Evolutionary conservation across 164 flowering plant genomes (phyloP).

Genomic region (Chimonanthus salicifolius): DNA sequence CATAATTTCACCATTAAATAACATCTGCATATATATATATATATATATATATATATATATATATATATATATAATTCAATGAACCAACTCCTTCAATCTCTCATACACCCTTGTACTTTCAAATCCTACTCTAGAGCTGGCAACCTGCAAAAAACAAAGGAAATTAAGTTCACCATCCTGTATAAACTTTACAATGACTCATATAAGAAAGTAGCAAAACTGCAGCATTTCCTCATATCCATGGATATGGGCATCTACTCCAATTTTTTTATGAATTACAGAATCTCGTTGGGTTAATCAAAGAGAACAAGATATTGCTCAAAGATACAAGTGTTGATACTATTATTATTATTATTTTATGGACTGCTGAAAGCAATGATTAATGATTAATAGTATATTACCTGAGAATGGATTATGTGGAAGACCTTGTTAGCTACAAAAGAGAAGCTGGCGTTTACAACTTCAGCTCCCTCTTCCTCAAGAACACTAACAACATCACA

Average conservation of each 20-base stretch:
- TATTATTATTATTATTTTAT: no score
- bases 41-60: neutral
- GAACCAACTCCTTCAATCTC: constrained; percentile 35
- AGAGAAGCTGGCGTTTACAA: constrained; percentile 33
- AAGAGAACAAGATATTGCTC: no score
- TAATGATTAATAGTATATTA: constrained; percentile 5
- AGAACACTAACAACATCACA: constrained; percentile 36
- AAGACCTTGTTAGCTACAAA: constrained; percentile 26
- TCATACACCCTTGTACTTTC: constrained; percentile 37
- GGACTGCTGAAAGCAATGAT: neutral
- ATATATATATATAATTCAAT: neutral
- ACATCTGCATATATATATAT: no score
- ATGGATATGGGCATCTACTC: no score
- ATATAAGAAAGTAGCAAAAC: neutral
- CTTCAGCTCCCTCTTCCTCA: constrained; percentile 49
- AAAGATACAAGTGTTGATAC: neutral
- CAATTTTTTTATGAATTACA: no score
- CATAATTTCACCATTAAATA: neutral
- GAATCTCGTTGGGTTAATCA: no score
- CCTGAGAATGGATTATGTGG: constrained; percentile 48
- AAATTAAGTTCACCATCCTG: neutral
- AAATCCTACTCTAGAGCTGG: constrained; percentile 42
- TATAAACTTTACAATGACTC: neutral
- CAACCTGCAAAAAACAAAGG: constrained; percentile 25
- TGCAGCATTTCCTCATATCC: no score